Conservation (phyloP, 2,329 filamentous ascomycete genomes). For the Exophiala calicioides region DNA sequence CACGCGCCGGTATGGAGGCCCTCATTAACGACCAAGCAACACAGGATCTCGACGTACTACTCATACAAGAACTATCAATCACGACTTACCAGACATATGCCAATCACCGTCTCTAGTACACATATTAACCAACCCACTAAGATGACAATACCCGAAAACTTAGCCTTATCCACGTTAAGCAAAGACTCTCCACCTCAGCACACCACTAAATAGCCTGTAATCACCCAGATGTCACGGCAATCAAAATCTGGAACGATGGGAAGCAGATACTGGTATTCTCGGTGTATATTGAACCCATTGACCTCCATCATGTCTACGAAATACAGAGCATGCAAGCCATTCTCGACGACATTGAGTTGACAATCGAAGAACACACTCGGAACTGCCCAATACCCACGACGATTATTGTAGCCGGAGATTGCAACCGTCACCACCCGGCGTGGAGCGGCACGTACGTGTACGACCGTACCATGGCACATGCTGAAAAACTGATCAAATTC, state of each 20-base stretch:
- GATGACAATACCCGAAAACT: constrained; percentile 19
- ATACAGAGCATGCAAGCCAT: too few relatives aligned
- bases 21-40: constrained; percentile 33
- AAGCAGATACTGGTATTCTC: constrained; percentile 28
- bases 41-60: constrained; percentile 30
- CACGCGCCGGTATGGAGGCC: constrained; percentile 31
- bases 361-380: too few relatives aligned
- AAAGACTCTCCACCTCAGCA: constrained; percentile 30
- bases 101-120: constrained; percentile 32
- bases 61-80: constrained; percentile 30
- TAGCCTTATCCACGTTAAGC: constrained; percentile 34
- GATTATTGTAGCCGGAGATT: too few relatives aligned
- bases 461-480: too few relatives aligned
- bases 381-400: too few relatives aligned
- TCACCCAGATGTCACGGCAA: constrained; percentile 30
- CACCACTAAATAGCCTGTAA: constrained; percentile 31
- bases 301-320: too few relatives aligned
- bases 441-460: too few relatives aligned
- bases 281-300: too few relatives aligned
- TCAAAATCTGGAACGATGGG: constrained; percentile 29
- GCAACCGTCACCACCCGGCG: too few relatives aligned
- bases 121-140: constrained; percentile 30
- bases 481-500: too few relatives aligned
- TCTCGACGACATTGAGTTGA: too few relatives aligned
- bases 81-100: constrained; percentile 30